Conservation (phyloP, 306 rosid species). For the Pueraria montana region DNA sequence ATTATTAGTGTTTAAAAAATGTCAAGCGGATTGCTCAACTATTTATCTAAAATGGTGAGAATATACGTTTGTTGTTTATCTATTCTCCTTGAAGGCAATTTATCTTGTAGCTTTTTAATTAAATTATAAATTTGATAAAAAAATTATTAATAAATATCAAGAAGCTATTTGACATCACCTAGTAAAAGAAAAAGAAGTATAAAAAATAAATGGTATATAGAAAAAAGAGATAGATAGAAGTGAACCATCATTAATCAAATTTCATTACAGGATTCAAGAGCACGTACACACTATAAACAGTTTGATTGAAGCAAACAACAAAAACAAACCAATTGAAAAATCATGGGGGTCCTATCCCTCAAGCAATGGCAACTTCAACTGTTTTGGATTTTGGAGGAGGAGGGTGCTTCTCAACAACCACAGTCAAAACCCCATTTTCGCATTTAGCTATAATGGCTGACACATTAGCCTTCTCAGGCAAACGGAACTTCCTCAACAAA, state of each 20-base stretch:
- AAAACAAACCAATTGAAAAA: background rate
- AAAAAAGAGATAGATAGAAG: too few species aligned
- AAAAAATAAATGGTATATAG: too few species aligned
- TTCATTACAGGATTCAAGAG: background rate
- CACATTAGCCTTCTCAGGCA: constrained; percentile 65
- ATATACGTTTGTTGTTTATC: background rate
- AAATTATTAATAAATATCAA: background rate
- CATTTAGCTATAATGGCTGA: constrained; percentile 71
- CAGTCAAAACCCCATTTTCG: constrained; percentile 69
- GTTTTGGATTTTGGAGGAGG: constrained; percentile 73
- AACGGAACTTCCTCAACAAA: constrained; percentile 54
- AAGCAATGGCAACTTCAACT: constrained; percentile 63
- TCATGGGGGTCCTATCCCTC: background rate
- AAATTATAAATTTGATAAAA: background rate
- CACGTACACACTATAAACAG: background rate
- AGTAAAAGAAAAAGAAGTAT: too few species aligned
- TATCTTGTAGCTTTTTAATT: too few species aligned
- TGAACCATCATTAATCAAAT: background rate
- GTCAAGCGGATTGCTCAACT: background rate
- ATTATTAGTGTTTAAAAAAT: background rate
- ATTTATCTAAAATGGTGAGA: background rate
- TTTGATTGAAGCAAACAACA: constrained; percentile 29
- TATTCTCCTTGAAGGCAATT: background rate
- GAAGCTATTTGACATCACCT: background rate
- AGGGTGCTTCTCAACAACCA: constrained; percentile 73